Base-by-base conservation (phyloP, 1,139 yeast species). In the Lodderomyces pseudojiufengensis region DNA sequence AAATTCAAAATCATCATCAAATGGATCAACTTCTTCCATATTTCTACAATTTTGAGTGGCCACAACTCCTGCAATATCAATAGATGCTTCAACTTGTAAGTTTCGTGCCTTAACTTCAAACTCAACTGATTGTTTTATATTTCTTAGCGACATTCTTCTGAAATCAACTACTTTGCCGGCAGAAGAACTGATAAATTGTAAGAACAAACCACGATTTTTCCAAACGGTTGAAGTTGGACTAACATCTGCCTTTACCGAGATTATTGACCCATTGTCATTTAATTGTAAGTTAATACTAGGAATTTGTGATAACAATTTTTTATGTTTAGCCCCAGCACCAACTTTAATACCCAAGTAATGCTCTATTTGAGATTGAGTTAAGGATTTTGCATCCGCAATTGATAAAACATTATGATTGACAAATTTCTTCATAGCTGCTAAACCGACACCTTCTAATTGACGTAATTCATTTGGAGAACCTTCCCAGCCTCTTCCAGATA, bases 401-500 rank as follows among this genome's bases (percentile, higher is more conserved):
- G 49, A 44, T 5, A 38, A 39, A 1, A 74, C 46, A 12, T 61
- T 56, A 10, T 61, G 61, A 13, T 52, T 59, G 1, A 57, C 52
- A 32, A 74, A 55, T 30, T 58, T 64, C 32, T 63, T 54, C 0
- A 69, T 62, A 16, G 63, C 55, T 0, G 57, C 63, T 2, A 63
- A 42, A 0, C 74, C 76, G 16, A 75, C 50, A 4, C 69, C 70
- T 18, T 65, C 66, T 12, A 74, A 39, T 39, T 75, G 80, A 36
- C 65, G 54, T 18, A 74, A 48, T 8, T 64, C 64, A 46, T 61
- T 55, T 0, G 70, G 54, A 0, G 68, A 50, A 32, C 61, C 65
- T 43, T 72, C 78, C 80, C 80, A 74, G 14, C 76, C 61, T 39
- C 55, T 60, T 0, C 72, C 72, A 30, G 50, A 48, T 3, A 72